A percentile compares a stretch with the other conserved stretches of the same genome.
Conservation (phyloP, 2,329 filamentous ascomycete species). For the Claviceps maximensis region DNA sequence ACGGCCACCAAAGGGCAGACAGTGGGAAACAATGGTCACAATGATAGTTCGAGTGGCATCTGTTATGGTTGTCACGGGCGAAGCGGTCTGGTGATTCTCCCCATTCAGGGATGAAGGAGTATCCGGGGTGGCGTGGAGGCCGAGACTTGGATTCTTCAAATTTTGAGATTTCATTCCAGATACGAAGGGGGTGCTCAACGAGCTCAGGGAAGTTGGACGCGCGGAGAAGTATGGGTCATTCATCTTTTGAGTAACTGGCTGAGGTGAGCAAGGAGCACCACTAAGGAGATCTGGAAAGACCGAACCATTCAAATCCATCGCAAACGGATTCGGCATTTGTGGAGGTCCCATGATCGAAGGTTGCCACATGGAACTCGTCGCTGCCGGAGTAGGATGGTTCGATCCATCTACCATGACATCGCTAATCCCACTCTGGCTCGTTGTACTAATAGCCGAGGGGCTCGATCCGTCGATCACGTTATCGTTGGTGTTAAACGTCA, state of each 20-base stretch:
- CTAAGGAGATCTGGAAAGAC: conserved; percentile 67
- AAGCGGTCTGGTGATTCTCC: conserved; percentile 43
- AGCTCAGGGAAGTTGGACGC: conserved; percentile 59
- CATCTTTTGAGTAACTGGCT: conserved; percentile 55
- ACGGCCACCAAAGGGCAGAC: conserved; percentile 41
- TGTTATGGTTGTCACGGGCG: conserved; percentile 50
- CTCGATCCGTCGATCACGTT: conserved; percentile 85
- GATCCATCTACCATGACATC: conserved; percentile 83
- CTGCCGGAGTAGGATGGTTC: conserved; percentile 44
- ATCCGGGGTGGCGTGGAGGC: conserved; percentile 53
- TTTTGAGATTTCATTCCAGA: conserved; percentile 48
- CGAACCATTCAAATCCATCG: conserved; percentile 59
- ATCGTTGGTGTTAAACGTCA: conserved; percentile 60
- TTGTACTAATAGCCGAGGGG: conserved; percentile 88
- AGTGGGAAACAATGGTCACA: conserved; percentile 45
- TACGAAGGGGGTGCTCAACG: conserved; percentile 59
- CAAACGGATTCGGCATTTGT: conserved; percentile 55
- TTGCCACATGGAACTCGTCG: conserved; percentile 53
- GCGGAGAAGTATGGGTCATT: conserved; percentile 69
- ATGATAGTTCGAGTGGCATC: conserved; percentile 50
- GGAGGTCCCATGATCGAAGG: conserved; percentile 56
- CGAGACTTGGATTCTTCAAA: conserved; percentile 54
- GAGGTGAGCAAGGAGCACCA: conserved; percentile 62
- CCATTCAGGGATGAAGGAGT: conserved; percentile 60
- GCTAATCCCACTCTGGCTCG: conserved; percentile 81